These are phyloP conservation scores for Myochromella boudieri DNA, from an alignment of 768 basidiomycete species.

Conservation along the genomic window DNA sequence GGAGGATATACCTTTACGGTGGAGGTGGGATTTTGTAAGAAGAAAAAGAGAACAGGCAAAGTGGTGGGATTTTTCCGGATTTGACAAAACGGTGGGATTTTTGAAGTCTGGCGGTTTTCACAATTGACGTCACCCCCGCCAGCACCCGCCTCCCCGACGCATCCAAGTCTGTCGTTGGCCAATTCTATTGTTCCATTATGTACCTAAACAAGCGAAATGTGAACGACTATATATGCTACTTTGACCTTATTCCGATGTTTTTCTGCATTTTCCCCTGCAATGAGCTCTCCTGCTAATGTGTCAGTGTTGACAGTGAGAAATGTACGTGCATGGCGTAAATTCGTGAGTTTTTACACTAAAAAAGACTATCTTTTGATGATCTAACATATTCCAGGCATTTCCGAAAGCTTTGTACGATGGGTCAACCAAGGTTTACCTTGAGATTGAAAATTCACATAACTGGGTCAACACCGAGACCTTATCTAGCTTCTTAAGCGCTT, in stretches of 20 bases:
- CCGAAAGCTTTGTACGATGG: background rate
- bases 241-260: background rate
- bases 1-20: background rate
- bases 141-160: slow-evolving; percentile 2
- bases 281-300: no score
- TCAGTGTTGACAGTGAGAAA: background rate
- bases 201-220: background rate
- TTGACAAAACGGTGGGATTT: slow-evolving; percentile 1
- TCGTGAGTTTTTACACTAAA: background rate
- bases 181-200: background rate
- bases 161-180: background rate
- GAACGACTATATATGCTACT: background rate
- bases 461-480: background rate
- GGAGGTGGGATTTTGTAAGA: no score
- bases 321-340: background rate
- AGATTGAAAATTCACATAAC: background rate
- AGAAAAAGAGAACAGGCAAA: background rate
- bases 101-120: background rate
- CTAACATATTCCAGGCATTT: background rate
- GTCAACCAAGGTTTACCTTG: background rate
- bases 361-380: background rate
- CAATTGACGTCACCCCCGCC: background rate
- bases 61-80: slow-evolving; percentile 2
- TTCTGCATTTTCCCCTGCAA: no score
- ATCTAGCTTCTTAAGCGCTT: background rate